A percentile compares a stretch with the other conserved stretches of the same genome.
phyloP scores from a whole-genome alignment of 768 basidiomycete genomes.

The Multifurca ochricompacta region DNA sequence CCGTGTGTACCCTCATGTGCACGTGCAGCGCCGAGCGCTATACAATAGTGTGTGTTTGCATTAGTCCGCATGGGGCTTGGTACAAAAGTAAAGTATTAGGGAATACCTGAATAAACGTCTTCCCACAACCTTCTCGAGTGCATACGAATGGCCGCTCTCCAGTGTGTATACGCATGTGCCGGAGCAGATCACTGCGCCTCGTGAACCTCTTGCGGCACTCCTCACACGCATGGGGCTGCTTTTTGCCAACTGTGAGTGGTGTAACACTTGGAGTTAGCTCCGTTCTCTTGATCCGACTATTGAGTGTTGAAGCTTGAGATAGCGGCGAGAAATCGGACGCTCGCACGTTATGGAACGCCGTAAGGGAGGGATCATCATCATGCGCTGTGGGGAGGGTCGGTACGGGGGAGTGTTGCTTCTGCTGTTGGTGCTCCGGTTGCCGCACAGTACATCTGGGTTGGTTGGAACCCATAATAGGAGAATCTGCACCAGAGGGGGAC shows the following conservation, averaged over 20 bases:
- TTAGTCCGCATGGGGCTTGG: slow-evolving; percentile 16
- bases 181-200: slow-evolving; percentile 72
- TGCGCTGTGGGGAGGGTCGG: neutral
- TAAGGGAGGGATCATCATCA: slow-evolving; percentile 1
- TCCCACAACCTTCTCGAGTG: slow-evolving; percentile 64
- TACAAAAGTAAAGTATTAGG: neutral
- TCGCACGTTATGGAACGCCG: slow-evolving; percentile 3
- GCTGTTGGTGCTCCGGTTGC: slow-evolving; percentile 8
- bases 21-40: slow-evolving; percentile 88
- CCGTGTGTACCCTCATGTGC: slow-evolving; percentile 83
- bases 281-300: slow-evolving; percentile 11
- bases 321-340: neutral
- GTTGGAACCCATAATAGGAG: slow-evolving; percentile 7
- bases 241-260: slow-evolving; percentile 24
- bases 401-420: slow-evolving; percentile 3
- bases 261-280: slow-evolving; percentile 23
- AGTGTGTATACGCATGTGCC: slow-evolving; percentile 86
- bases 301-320: slow-evolving; percentile 12
- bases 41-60: slow-evolving; percentile 3
- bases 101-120: slow-evolving; percentile 85
- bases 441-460: neutral
- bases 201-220: slow-evolving; percentile 77
- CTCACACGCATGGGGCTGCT: slow-evolving; percentile 53
- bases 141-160: slow-evolving; percentile 84
- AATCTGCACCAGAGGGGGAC: slow-evolving; percentile 7